Conservation (phyloP, 305 asterid species). For the Caryopteris hybrid region DNA sequence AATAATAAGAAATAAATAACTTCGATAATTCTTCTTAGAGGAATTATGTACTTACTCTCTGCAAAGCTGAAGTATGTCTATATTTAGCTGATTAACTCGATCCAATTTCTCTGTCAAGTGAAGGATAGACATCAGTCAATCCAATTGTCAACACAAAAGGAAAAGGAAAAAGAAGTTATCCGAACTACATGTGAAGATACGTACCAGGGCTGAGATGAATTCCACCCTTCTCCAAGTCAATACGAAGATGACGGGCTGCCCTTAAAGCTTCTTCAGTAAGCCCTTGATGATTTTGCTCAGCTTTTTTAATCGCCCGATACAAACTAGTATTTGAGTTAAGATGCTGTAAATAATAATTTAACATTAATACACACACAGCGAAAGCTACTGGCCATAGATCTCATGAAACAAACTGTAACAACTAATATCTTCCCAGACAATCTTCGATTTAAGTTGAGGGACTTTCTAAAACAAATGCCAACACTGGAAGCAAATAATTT, state of each 20-base stretch:
- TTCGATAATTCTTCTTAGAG: background rate
- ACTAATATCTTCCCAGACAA: background rate
- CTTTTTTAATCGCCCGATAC: constrained; percentile 70
- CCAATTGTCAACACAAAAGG: constrained; percentile 8
- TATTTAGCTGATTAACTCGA: constrained; percentile 60
- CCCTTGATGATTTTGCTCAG: constrained; percentile 66
- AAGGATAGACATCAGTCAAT: constrained; percentile 15
- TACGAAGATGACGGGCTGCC: constrained; percentile 68
- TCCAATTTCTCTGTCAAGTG: constrained; percentile 67
- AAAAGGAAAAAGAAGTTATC: constrained; percentile 5
- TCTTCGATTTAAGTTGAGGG: constrained; percentile 23
- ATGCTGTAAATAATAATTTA: constrained; percentile 42
- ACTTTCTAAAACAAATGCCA: constrained; percentile 1
- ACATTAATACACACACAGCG: background rate
- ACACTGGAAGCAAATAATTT: background rate
- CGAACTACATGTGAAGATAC: constrained; percentile 18
- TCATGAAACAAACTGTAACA: background rate
- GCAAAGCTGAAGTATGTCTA: constrained; percentile 73
- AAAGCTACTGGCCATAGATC: background rate
- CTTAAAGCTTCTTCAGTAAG: constrained; percentile 77
- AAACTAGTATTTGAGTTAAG: constrained; percentile 77
- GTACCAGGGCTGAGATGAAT: constrained; percentile 85
- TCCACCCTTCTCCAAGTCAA: constrained; percentile 96
- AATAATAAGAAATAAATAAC: background rate
- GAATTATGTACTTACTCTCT: constrained; percentile 64